phyloP scores from a whole-genome alignment of 495 filamentous ascomycete species.

The Lepidopterella palustris region DNA sequence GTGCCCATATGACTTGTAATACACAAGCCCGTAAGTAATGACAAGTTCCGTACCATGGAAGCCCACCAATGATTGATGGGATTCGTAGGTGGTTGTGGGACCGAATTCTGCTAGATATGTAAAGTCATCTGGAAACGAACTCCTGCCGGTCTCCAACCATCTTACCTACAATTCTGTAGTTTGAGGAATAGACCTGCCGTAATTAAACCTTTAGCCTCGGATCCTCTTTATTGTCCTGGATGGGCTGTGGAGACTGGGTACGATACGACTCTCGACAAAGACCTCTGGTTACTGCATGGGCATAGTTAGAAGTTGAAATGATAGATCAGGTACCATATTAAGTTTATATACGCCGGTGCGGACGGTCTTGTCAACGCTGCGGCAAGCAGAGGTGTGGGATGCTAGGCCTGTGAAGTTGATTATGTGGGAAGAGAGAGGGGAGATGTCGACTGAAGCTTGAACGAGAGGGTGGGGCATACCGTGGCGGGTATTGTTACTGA shows the following conservation, averaged over 20 bases:
- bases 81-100: background rate
- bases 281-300: background rate
- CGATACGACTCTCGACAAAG: background rate
- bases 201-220: background rate
- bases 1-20: background rate
- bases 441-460: constrained; percentile 34
- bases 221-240: background rate
- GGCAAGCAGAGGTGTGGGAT: no score
- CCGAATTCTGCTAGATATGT: background rate
- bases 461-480: constrained; percentile 44
- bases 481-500: constrained; percentile 45
- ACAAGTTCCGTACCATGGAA: background rate
- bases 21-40: background rate
- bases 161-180: no score
- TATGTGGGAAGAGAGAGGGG: constrained; percentile 21
- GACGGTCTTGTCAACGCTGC: no score
- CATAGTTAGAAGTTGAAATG: background rate
- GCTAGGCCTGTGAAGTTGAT: constrained; percentile 38
- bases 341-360: no score
- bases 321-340: no score
- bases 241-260: background rate
- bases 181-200: no score
- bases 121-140: background rate
- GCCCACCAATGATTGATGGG: background rate
- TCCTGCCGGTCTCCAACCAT: no score